phyloP scores from a whole-genome alignment of 108 stramenopile genomes.

The Schizochytrium sp. region DNA sequence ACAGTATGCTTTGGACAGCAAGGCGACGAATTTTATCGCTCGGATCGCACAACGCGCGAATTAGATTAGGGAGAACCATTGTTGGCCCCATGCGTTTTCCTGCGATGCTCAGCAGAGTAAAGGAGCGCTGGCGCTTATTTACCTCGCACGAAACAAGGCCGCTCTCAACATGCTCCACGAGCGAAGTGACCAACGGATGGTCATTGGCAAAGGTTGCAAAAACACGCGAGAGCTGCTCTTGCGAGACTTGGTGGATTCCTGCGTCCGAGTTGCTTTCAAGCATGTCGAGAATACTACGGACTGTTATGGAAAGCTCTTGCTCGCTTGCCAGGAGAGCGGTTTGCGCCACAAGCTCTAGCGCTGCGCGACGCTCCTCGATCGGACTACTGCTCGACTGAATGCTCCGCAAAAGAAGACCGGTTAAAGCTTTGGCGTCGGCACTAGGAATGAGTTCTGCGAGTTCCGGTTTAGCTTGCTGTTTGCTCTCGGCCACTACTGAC shows the following conservation, averaged over 20 bases:
- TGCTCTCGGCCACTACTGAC: too few relatives aligned
- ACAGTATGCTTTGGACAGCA: neutral
- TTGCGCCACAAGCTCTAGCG: neutral
- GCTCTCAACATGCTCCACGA: neutral
- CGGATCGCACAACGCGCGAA: neutral
- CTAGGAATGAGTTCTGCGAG: neutral
- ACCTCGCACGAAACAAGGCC: neutral
- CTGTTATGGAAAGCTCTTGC: neutral
- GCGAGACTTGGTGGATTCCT: neutral
- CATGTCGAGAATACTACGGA: neutral
- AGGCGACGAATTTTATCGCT: neutral
- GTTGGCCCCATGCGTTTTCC: neutral
- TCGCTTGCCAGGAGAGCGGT: neutral
- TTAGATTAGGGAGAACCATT: neutral
- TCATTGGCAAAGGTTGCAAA: neutral
- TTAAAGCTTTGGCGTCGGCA: neutral
- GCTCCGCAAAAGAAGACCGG: neutral
- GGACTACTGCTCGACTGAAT: neutral
- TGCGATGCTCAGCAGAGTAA: neutral
- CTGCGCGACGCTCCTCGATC: neutral
- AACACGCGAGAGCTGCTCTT: neutral
- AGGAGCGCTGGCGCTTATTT: neutral
- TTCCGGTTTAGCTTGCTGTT: neutral
- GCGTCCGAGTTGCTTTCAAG: neutral
- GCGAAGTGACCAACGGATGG: neutral